Base-by-base conservation (phyloP, 495 filamentous ascomycete genomes). In the Aspergillus nidulans region DNA sequence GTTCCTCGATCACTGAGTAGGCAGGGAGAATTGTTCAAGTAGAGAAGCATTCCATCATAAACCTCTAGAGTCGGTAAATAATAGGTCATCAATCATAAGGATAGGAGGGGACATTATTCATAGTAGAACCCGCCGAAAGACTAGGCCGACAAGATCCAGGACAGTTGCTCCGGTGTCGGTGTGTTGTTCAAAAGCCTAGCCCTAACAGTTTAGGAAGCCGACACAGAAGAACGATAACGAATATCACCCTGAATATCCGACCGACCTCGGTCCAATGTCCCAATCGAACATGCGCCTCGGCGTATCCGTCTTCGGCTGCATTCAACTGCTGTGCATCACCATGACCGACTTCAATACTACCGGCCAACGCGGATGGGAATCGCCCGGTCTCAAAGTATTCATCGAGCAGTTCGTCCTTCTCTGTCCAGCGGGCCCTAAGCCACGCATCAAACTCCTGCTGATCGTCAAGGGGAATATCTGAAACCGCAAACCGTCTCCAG, bases 351-450 rank as follows among this genome's bases (percentile, higher is more conserved):
- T 75, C 72, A 24, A 77, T 71, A 10, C 64, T 64, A n/a, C 70
- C 71, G 2, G 69, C 78, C 21, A 81, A 58, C 19, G 82, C 80
- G 19, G 82, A 78, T 9, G 85, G 85, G 59, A 88, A 87, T 49
- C 79, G 69, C 13, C 83, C 83, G 4, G 73, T 82, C 56, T 78
- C 73, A 30, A 77, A 69, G 56, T 75, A 88, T 10, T 78, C 53
- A 19, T 85, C 83, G 18, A 88, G 63, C 12, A 88, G 65, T 19
- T 76, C 63, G 40, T 88, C 85, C 57, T 88, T 88, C 56, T 86
- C 82, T 3, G 69, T 67, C 85, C 85, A 88, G 25, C 84, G 77
- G 8, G 71, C 67, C 39, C 70, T 63, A 8, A 86, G 63, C 85
- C 85, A 88, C 18, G 65, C 61, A 42, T 80, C 77, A 58, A 88